A percentile compares a stretch with the other conserved stretches of the same genome.
Conservation (phyloP, 1,284 basidiomycete species). For the Schizophyllum amplum region DNA sequence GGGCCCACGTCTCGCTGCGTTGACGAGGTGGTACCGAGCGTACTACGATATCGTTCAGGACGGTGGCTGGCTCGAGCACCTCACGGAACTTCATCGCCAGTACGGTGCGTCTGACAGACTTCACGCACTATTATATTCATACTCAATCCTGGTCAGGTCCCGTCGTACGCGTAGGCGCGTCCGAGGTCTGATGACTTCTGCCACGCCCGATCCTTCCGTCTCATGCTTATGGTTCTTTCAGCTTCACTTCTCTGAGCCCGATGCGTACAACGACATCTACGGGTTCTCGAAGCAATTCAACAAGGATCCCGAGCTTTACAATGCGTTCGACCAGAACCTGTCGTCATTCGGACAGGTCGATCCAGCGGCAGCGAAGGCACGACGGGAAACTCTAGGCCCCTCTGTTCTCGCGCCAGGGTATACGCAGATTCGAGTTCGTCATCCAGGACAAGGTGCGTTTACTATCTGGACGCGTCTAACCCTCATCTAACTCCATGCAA, state of each 20-base stretch:
- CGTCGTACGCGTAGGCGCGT: conserved; percentile 3
- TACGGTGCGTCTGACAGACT: conserved; percentile 4
- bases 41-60: conserved; percentile 8
- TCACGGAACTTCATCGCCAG: conserved; percentile 3
- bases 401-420: conserved; percentile 24
- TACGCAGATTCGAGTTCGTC: conserved; percentile 20
- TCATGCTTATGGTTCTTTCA: conserved; percentile 3
- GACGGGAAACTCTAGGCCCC: conserved; percentile 21
- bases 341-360: conserved; percentile 19
- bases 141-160: neutral
- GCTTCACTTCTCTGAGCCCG: conserved; percentile 25
- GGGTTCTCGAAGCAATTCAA: conserved; percentile 16
- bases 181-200: neutral
- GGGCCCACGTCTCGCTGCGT: conserved; percentile 5
- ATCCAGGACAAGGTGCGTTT: conserved; percentile 20
- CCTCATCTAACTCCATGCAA: neutral
- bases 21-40: conserved; percentile 5
- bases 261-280: conserved; percentile 23
- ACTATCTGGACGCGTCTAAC: neutral
- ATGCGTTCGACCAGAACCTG: conserved; percentile 16
- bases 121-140: neutral
- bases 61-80: conserved; percentile 6
- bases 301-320: conserved; percentile 22
- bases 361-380: conserved; percentile 17
- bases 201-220: neutral